Percentiles rank a stretch among this genome's conserved stretches.
Conservation (phyloP, 1,139 yeast genomes). For the Hanseniaspora uvarum region DNA sequence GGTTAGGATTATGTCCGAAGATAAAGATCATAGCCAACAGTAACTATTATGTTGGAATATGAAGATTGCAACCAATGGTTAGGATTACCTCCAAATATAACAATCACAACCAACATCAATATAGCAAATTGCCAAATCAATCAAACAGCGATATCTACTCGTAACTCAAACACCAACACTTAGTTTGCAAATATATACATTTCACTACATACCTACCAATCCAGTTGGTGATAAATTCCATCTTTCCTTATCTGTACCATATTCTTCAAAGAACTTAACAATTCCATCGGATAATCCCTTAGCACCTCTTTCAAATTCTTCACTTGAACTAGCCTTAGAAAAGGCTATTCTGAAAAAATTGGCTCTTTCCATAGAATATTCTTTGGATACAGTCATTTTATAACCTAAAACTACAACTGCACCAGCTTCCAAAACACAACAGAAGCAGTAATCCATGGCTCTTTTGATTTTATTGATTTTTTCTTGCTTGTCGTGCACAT, state of each 20-base stretch:
- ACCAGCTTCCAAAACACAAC: conserved; percentile 32
- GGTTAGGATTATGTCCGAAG: too few relatives aligned
- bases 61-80: too few relatives aligned
- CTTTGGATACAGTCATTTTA: conserved; percentile 41
- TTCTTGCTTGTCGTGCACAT: neutral
- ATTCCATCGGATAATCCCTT: conserved; percentile 41
- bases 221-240: conserved; percentile 13
- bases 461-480: conserved; percentile 16
- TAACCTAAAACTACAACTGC: conserved; percentile 43
- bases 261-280: conserved; percentile 37
- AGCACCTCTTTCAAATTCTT: conserved; percentile 41
- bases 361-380: conserved; percentile 30
- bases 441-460: conserved; percentile 24
- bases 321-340: conserved; percentile 42
- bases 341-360: conserved; percentile 46
- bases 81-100: too few relatives aligned
- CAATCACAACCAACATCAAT: too few relatives aligned
- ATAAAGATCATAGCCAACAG: too few relatives aligned
- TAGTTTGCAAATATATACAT: too few relatives aligned
- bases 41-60: too few relatives aligned
- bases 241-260: conserved; percentile 17
- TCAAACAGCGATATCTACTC: too few relatives aligned
- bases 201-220: conserved; percentile 10
- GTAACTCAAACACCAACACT: too few relatives aligned
- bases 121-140: too few relatives aligned